These are phyloP conservation scores for Wickerhamomyces alni DNA, from an alignment of 805 yeast species.

Conservation along the genomic window DNA sequence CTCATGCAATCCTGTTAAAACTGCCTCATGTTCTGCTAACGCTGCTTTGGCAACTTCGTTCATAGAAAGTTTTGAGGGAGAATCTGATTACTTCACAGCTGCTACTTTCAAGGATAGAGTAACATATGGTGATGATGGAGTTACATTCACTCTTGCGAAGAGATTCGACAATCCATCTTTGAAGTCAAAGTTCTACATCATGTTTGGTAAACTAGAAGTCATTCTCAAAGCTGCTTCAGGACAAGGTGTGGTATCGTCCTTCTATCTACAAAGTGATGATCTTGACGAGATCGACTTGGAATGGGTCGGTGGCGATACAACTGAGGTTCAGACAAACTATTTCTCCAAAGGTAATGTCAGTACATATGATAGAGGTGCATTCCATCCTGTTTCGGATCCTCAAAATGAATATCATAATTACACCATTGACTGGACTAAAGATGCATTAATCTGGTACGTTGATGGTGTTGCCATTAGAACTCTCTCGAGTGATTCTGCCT, in stretches of 20 bases:
- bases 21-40: slow-evolving; percentile 38
- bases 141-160: slow-evolving; percentile 49
- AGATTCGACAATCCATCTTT: slow-evolving; percentile 75
- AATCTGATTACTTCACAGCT: slow-evolving; percentile 37
- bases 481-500: slow-evolving; percentile 41
- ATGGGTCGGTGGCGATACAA: slow-evolving; percentile 76
- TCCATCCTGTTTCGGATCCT: slow-evolving; percentile 50
- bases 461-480: slow-evolving; percentile 70
- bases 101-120: slow-evolving; percentile 38
- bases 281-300: slow-evolving; percentile 87
- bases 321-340: slow-evolving; percentile 71
- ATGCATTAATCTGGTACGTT: slow-evolving; percentile 58
- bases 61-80: slow-evolving; percentile 43
- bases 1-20: slow-evolving; percentile 40
- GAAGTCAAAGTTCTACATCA: slow-evolving; percentile 72
- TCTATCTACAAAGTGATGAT: slow-evolving; percentile 78
- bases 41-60: slow-evolving; percentile 58
- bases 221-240: slow-evolving; percentile 70
- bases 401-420: slow-evolving; percentile 63
- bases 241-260: slow-evolving; percentile 71
- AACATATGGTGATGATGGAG: slow-evolving; percentile 51
- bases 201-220: slow-evolving; percentile 84
- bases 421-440: slow-evolving; percentile 78
- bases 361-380: slow-evolving; percentile 60
- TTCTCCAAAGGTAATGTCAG: slow-evolving; percentile 77